Evolutionary conservation across 805 yeast species (phyloP), one percentile per base, ranked within the genome.

Genomic region (Lachancea thermotolerans): DNA sequence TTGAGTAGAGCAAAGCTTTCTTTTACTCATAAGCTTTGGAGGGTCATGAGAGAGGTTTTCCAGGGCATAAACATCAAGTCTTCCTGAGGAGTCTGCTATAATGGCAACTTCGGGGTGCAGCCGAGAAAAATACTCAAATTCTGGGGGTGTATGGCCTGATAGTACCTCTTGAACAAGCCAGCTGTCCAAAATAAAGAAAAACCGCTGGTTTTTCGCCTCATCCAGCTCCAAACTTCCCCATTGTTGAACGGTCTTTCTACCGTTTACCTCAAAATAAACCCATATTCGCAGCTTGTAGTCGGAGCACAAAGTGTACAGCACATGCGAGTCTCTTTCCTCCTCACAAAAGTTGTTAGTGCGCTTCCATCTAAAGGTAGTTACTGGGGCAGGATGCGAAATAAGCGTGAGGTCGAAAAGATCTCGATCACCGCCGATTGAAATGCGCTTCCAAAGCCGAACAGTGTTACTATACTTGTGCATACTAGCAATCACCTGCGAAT

Each of bases 371-470:
- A 82, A 59, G 30, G 69, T 68, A 0, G 79, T 70, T 0, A 89
- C 78, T 43, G 72, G 72, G 1, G 71, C 57, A 1, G 82, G 79
- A 57, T 85, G 95, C n/a, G 77, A 72, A 17, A 88, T 64, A 54
- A 84, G 81, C 0, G 78, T 67, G 49, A 87, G 66, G 54, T 84
- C 93, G 59, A 87, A 88, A 25, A 73, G 71, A 6, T 81, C 72
- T 34, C 78, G 73, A 31, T 77, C 79, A 25, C 74, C 73, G 30
- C 84, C 88, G 56, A 80, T 85, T 7, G 83, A 75, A 7, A 79
- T 70, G 41, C 96, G 68, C 44, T 80, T 72, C 95, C 96, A 90
- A 2, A 87, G 70, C 57, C 86, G 87, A 27, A 86, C 79, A 11
- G 84, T 67, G 31, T 71, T 70, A 59, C 87, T 95, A 58, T 73